Evolutionary conservation across 2,329 filamentous ascomycete species (phyloP), one percentile per base, ranked within the genome.

Genomic region (Venturia oleaginea): DNA sequence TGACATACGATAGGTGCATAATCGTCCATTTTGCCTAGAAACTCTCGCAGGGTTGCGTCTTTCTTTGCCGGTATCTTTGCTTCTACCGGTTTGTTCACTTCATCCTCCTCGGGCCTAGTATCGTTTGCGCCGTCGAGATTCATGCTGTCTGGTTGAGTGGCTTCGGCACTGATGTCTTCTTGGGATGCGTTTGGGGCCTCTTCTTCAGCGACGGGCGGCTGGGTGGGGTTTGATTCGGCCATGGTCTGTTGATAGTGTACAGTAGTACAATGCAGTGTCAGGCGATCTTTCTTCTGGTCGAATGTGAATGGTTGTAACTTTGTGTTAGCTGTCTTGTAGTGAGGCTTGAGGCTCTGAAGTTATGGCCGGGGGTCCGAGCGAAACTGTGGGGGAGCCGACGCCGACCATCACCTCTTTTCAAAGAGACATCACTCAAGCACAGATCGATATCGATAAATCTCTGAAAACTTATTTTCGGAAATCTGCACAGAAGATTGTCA

Each of bases 11-110:
- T 96, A 13, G 94, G 94, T 66, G 94, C 92, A 77, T 94, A 97
- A 72, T 99, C 94, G 74, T 99, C 94, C 88, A 99, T 97, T 81
- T 96, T 97, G 68, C 84, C 84, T 22, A 99, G 77, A 73, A 99
- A 97, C 76, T 97, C 93, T 72, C 92, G 89, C 68, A 99, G 79
- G 46, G 90, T 96, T 24, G 89, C 88, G 77, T 99, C 94, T 78
- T 97, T 97, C 74, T 92, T 91, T 62, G 88, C 87, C 1, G 89
- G 87, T 68, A 90, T 79, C 71, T 84, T 85, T 48, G 86, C 76
- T 66, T 90, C 87, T 3, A 57, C 30, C 51, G 51, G 51, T 22
- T 57, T 57, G 51, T 57, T 57, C 27, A 30, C 51, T 57, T 57
- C 51, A 34, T 57, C 51, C 22, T 61, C 59, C 6, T 61, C 59